phyloP scores from a whole-genome alignment of 352 stramenopile genomes.

The Globisporangium paddicum region DNA sequence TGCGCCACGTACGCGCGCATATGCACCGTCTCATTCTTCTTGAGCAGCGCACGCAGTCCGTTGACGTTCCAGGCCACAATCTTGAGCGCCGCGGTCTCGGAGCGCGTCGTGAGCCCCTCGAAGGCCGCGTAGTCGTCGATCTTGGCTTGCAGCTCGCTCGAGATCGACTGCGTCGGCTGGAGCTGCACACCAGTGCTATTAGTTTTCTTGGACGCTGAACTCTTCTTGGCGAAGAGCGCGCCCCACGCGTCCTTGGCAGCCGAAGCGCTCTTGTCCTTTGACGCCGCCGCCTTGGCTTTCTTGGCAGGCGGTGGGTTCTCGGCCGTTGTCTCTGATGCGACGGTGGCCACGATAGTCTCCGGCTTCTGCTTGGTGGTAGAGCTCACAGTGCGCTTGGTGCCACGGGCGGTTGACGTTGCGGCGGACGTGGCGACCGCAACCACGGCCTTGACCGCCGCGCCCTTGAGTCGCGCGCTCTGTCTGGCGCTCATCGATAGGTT shows the following conservation, averaged over 20 bases:
- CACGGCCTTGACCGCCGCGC: conserved; percentile 18
- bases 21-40: conserved; percentile 57
- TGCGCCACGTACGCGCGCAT: conserved; percentile 71
- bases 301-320: background rate
- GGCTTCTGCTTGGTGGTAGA: conserved; percentile 9
- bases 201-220: background rate
- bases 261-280: background rate
- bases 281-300: background rate
- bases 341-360: background rate
- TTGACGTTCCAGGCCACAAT: conserved; percentile 85
- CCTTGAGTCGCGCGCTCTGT: conserved; percentile 33
- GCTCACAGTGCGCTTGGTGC: background rate
- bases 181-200: conserved; percentile 8
- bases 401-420: background rate
- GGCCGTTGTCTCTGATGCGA: background rate
- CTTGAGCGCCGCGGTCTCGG: conserved; percentile 23
- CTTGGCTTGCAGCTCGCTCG: conserved; percentile 33
- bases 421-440: conserved; percentile 3
- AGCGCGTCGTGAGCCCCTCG: conserved; percentile 34
- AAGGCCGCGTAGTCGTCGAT: conserved; percentile 49
- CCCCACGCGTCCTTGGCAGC: conserved; percentile 33
- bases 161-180: conserved; percentile 20
- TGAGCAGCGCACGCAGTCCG: conserved; percentile 70
- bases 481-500: conserved; percentile 14
- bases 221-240: conserved; percentile 28